These are phyloP conservation scores for Fraxinus paxiana DNA, from an alignment of 305 asterid genomes.

Conservation along the genomic window DNA sequence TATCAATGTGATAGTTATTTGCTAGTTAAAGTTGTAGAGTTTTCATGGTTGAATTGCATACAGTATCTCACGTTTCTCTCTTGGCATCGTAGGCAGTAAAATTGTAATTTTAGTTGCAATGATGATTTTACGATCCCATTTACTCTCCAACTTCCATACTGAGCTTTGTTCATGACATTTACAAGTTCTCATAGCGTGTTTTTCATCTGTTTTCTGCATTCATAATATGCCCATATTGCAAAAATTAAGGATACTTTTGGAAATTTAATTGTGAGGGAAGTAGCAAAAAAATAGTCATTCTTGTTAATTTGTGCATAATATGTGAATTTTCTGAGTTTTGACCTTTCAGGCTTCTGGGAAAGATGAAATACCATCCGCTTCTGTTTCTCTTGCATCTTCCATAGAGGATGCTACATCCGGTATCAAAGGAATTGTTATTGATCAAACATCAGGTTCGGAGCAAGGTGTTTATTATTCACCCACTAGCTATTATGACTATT, in stretches of 20 bases:
- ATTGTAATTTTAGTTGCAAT: background rate
- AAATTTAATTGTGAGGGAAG: background rate
- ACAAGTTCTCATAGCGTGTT: background rate
- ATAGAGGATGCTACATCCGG: slow-evolving; percentile 35
- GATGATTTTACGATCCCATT: background rate
- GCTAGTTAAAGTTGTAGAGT: background rate
- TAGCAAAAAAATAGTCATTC: background rate
- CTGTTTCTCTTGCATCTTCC: slow-evolving; percentile 30
- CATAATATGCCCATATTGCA: background rate
- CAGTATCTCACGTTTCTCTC: background rate
- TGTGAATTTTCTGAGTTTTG: background rate
- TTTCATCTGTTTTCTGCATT: background rate
- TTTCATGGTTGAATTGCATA: background rate
- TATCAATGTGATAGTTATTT: background rate
- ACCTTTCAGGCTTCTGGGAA: slow-evolving; percentile 37
- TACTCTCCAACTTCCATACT: background rate
- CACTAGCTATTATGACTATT: slow-evolving; percentile 51
- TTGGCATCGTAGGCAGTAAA: background rate
- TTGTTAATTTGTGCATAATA: background rate
- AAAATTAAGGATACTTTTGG: background rate
- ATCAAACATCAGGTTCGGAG: slow-evolving; percentile 38
- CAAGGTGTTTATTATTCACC: slow-evolving; percentile 54
- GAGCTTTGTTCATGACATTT: background rate
- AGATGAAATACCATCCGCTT: slow-evolving; percentile 40
- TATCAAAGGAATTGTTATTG: slow-evolving; percentile 27